Conservation (phyloP, 2,329 filamentous ascomycete genomes). For the Xylaria sp. region DNA sequence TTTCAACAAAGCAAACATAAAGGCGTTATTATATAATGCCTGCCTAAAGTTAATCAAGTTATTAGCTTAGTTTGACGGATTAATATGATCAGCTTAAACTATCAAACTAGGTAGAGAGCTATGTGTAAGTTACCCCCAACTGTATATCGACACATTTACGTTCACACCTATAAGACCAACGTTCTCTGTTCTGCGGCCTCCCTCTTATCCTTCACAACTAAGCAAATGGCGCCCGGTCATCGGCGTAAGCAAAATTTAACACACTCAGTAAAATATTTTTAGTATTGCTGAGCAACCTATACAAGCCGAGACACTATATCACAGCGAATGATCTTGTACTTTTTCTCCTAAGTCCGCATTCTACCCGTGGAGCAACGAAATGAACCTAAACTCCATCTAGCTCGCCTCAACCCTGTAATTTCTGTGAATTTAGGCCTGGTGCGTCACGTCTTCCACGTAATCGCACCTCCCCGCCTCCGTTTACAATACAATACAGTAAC, state of each 20-base stretch:
- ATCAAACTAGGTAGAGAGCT: not conserved
- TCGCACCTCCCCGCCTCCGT: too few species aligned
- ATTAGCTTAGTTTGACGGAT: not conserved
- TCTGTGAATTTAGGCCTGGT: not conserved
- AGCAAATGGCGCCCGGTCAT: not conserved
- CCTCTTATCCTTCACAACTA: not conserved
- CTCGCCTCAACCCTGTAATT: constrained; percentile 2
- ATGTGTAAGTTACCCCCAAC: not conserved
- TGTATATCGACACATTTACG: not conserved
- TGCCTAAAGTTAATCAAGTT: not conserved
- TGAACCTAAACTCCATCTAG: constrained; percentile 21
- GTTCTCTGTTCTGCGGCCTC: too few species aligned
- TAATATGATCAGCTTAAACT: not conserved
- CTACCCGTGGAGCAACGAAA: not conserved
- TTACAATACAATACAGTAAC: constrained; percentile 3
- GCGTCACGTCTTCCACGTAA: not conserved
- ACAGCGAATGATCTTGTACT: not conserved
- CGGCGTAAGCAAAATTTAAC: not conserved
- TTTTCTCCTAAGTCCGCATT: not conserved
- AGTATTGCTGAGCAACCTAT: not conserved
- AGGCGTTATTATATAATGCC: not conserved
- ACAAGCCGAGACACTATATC: not conserved
- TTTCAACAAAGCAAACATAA: not conserved
- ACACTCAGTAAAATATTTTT: not conserved
- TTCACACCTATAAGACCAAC: too few species aligned